Evolutionary conservation across 129 eudicot species (phyloP).

Genomic region (Pulicaria dysenterica): DNA sequence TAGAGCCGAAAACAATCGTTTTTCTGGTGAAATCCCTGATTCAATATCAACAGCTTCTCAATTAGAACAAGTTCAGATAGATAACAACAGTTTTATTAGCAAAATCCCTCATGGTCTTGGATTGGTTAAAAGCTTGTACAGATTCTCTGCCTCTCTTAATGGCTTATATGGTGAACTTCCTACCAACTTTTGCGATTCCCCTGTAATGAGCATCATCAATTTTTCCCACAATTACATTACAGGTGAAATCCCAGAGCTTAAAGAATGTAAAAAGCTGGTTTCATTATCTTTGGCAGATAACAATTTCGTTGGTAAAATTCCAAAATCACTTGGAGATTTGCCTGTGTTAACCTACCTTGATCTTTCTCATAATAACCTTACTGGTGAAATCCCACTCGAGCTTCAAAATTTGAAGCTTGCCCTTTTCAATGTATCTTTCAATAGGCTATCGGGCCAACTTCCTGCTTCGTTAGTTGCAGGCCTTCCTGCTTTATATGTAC

Average conservation of each 20-base stretch:
- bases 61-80: constrained; percentile 93
- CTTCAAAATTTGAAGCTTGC: constrained; percentile 91
- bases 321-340: constrained; percentile 66
- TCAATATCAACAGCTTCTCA: constrained; percentile 64
- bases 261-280: constrained; percentile 64
- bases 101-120: constrained; percentile 82
- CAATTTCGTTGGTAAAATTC: constrained; percentile 71
- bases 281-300: constrained; percentile 82
- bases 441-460: constrained; percentile 70
- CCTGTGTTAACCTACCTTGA: constrained; percentile 88
- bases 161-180: constrained; percentile 81
- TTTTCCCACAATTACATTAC: constrained; percentile 71
- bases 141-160: constrained; percentile 86
- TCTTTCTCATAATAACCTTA: constrained; percentile 82
- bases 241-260: constrained; percentile 72
- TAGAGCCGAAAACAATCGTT: constrained; percentile 83
- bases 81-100: constrained; percentile 80
- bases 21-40: constrained; percentile 83
- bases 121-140: constrained; percentile 61
- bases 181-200: constrained; percentile 82
- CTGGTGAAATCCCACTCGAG: constrained; percentile 79
- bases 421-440: constrained; percentile 88
- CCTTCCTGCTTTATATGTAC: constrained; percentile 85
- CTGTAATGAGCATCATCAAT: constrained; percentile 85
- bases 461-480: constrained; percentile 61